Evolutionary conservation across 345 rosid species (phyloP).

Genomic region (Raphanus raphanistrum): DNA sequence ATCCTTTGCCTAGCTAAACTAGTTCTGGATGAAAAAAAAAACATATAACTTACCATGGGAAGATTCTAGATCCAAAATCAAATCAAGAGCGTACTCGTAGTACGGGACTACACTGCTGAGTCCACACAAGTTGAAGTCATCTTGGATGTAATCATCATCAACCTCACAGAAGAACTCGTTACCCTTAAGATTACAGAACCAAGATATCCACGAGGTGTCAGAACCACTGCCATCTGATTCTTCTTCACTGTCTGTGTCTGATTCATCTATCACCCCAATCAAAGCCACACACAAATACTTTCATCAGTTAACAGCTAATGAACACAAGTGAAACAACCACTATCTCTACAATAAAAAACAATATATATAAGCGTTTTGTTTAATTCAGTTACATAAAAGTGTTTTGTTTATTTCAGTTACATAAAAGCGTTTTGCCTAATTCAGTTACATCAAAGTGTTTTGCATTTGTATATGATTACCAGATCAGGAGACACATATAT

Average conservation of each 20-base stretch:
- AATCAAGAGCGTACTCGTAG: conserved; percentile 93
- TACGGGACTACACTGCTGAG: conserved; percentile 86
- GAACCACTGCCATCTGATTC: conserved; percentile 95
- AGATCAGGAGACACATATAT: conserved; percentile 11
- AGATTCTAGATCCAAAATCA: conserved; percentile 94
- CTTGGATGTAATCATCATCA: conserved; percentile 96
- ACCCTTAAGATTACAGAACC: conserved; percentile 90
- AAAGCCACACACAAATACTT: neutral
- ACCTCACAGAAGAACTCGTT: conserved; percentile 98
- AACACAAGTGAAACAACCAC: neutral
- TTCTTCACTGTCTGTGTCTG: conserved; percentile 90
- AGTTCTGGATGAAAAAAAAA: neutral
- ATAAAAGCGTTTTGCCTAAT: neutral
- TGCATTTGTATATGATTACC: neutral
- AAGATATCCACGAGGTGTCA: conserved; percentile 88
- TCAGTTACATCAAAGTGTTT: neutral
- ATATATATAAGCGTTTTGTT: neutral
- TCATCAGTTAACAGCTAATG: conserved; percentile 17
- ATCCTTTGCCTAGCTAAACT: conserved; percentile 1
- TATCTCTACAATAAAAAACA: neutral
- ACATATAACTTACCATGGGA: conserved; percentile 62
- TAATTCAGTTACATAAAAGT: too few relatives aligned
- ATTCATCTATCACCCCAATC: conserved; percentile 57
- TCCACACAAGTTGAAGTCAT: conserved; percentile 95
- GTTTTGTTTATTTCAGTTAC: too few relatives aligned